Evolutionary conservation across 768 basidiomycete species (phyloP).

Genomic region (Russula sp.): DNA sequence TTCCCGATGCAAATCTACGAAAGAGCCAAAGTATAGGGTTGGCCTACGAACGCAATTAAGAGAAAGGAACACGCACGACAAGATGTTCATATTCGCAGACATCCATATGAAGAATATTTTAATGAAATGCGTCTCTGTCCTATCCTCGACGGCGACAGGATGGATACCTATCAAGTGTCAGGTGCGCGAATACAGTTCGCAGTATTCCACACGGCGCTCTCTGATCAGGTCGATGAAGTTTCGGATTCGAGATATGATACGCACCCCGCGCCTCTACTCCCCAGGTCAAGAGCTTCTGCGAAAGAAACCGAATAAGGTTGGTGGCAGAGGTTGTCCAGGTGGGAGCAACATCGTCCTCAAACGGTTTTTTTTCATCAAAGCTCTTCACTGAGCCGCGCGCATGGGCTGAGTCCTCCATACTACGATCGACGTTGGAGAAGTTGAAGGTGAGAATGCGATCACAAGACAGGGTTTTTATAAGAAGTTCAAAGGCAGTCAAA

Average conservation of each 20-base stretch:
- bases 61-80: constrained; percentile 36
- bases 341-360: no score
- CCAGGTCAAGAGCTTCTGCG: constrained; percentile 34
- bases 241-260: constrained; percentile 2
- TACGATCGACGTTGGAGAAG: background rate
- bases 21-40: background rate
- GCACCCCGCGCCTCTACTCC: constrained; percentile 39
- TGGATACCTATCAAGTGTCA: constrained; percentile 35
- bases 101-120: constrained; percentile 46
- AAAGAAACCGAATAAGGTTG: background rate
- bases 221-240: background rate
- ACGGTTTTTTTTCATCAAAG: background rate
- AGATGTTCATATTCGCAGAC: constrained; percentile 42
- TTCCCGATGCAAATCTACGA: constrained; percentile 47
- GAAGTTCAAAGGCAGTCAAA: background rate
- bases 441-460: background rate
- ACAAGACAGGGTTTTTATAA: background rate
- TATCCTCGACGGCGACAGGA: constrained; percentile 37
- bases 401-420: background rate
- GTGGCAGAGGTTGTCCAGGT: background rate
- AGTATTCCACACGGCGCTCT: background rate
- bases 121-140: constrained; percentile 41
- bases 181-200: background rate
- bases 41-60: background rate
- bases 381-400: background rate